Evolutionary conservation across 73 alveolate species (phyloP).

Genomic region (Paramecium pentaurelia): DNA sequence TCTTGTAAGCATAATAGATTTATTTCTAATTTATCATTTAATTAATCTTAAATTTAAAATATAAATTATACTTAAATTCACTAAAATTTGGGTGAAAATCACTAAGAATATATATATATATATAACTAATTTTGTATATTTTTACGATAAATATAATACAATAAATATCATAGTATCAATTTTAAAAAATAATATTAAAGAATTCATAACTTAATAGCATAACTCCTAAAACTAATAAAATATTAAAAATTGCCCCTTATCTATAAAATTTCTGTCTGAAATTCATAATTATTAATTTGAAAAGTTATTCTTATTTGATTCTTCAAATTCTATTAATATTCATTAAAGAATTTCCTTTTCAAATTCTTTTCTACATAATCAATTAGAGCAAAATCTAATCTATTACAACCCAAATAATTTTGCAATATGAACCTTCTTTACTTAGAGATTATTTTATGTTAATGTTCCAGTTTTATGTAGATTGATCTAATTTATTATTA

Average conservation of each 20-base stretch:
- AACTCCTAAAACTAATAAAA: too few species aligned
- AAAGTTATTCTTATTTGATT: not conserved
- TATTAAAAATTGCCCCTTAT: not conserved
- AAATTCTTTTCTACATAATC: not conserved
- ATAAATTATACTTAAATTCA: not conserved
- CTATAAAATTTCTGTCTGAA: not conserved
- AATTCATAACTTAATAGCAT: too few species aligned
- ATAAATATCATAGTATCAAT: too few species aligned
- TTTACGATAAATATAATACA: not conserved
- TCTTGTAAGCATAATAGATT: not conserved
- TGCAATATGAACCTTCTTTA: not conserved
- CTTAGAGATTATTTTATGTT: conserved; percentile 49
- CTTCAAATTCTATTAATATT: not conserved
- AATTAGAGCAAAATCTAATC: conserved; percentile 23
- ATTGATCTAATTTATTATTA: conserved; percentile 21
- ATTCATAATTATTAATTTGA: not conserved
- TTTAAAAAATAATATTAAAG: too few species aligned
- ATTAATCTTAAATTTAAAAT: not conserved
- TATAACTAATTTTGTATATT: too few species aligned
- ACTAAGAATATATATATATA: not conserved
- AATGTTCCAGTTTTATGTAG: too few species aligned
- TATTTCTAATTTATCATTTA: not conserved
- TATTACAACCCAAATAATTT: conserved; percentile 3
- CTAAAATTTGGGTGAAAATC: not conserved
- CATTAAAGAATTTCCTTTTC: not conserved